Conservation (phyloP, 306 rosid genomes). For the Ammopiptanthus mongolicus region DNA sequence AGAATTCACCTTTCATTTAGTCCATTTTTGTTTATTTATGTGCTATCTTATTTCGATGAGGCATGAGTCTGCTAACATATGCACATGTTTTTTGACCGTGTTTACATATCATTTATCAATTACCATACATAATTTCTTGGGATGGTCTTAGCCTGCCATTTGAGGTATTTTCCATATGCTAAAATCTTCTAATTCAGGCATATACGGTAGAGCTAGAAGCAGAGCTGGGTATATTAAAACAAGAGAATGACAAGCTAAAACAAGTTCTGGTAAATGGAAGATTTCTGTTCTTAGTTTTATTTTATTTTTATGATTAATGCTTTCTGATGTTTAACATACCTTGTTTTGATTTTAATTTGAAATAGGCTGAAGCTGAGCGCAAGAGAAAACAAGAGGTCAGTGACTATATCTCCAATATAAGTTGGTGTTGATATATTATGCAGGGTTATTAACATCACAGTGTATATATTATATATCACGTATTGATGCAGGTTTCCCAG, state of each 20-base stretch:
- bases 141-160: neutral
- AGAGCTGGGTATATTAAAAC: constrained; percentile 47
- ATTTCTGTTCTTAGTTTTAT: neutral
- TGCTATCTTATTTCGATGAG: neutral
- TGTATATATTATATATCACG: neutral
- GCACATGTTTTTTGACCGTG: neutral
- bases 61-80: neutral
- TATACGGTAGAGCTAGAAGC: constrained; percentile 74
- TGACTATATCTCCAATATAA: neutral
- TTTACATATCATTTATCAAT: neutral
- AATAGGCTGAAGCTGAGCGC: constrained; percentile 50
- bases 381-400: constrained; percentile 51
- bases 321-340: neutral
- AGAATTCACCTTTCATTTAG: no score
- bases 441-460: neutral
- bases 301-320: neutral
- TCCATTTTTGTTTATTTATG: neutral
- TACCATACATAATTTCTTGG: neutral
- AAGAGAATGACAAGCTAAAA: constrained; percentile 58
- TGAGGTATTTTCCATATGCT: neutral
- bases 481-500: constrained; percentile 22
- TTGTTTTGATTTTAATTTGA: constrained; percentile 4
- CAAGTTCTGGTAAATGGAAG: constrained; percentile 41
- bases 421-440: neutral
- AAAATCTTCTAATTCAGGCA: constrained; percentile 43